Evolutionary conservation across 1,284 basidiomycete species (phyloP).

Genomic region (Tilletia caries): DNA sequence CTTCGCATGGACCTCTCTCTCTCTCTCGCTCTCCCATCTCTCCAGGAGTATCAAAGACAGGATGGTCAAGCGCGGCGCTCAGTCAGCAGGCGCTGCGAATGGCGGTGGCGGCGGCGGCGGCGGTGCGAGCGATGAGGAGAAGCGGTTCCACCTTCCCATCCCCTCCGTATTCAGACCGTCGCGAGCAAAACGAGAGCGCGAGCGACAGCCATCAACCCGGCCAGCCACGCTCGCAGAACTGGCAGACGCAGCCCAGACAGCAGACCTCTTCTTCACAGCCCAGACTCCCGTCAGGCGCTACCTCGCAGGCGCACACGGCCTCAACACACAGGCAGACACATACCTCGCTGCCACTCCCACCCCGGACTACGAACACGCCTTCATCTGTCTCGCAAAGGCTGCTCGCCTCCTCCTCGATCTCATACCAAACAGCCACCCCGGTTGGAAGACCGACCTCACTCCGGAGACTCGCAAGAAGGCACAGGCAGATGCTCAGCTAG

Average conservation of each 20-base stretch:
- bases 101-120: too few relatives aligned
- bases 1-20: too few relatives aligned
- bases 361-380: slow-evolving; percentile 4
- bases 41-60: too few relatives aligned
- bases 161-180: slow-evolving; percentile 15
- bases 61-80: too few relatives aligned
- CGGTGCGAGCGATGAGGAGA: too few relatives aligned
- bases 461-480: slow-evolving; percentile 13
- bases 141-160: slow-evolving; percentile 10
- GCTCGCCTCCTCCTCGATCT: slow-evolving; percentile 28
- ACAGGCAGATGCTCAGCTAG: slow-evolving; percentile 14
- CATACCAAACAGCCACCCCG: slow-evolving; percentile 24
- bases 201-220: not conserved
- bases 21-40: too few relatives aligned
- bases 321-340: slow-evolving; percentile 17
- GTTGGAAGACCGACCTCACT: slow-evolving; percentile 17
- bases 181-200: not conserved
- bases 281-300: slow-evolving; percentile 17
- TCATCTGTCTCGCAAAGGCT: slow-evolving; percentile 28
- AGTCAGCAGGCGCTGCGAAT: too few relatives aligned
- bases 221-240: slow-evolving; percentile 12
- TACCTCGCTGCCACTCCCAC: slow-evolving; percentile 10
- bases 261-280: slow-evolving; percentile 9
- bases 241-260: slow-evolving; percentile 12
- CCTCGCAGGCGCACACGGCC: slow-evolving; percentile 16